Evolutionary conservation across 495 filamentous ascomycete species (phyloP).

Genomic region (Penicillium arizonense): DNA sequence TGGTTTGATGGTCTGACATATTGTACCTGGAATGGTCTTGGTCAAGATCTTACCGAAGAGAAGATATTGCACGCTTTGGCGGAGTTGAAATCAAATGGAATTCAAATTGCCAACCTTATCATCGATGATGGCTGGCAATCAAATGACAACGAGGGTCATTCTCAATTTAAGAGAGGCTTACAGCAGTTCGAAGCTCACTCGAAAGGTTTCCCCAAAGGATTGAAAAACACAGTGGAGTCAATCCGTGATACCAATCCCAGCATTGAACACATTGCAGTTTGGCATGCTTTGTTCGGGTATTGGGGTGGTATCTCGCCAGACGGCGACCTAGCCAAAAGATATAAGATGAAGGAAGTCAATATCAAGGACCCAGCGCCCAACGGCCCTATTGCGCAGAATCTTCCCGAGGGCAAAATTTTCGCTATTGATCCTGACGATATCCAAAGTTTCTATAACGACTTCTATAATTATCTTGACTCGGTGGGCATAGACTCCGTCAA

Average conservation of each 20-base stretch:
- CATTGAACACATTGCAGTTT: slow-evolving; percentile 85
- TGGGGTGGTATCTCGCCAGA: slow-evolving; percentile 83
- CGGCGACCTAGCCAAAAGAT: slow-evolving; percentile 69
- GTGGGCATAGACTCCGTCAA: slow-evolving; percentile 81
- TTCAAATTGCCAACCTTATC: slow-evolving; percentile 78
- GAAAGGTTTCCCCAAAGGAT: slow-evolving; percentile 73
- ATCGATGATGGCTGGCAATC: slow-evolving; percentile 98
- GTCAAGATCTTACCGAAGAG: slow-evolving; percentile 75
- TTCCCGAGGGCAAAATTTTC: slow-evolving; percentile 35
- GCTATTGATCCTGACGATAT: slow-evolving; percentile 75
- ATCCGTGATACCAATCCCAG: slow-evolving; percentile 70
- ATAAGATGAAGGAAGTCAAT: slow-evolving; percentile 71
- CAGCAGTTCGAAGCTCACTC: slow-evolving; percentile 80
- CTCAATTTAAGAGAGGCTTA: slow-evolving; percentile 56
- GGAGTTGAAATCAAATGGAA: slow-evolving; percentile 63
- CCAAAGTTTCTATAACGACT: slow-evolving; percentile 79
- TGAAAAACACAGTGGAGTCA: slow-evolving; percentile 62
- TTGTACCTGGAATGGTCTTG: slow-evolving; percentile 93
- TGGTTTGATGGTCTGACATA: slow-evolving; percentile 86
- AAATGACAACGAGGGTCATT: slow-evolving; percentile 56
- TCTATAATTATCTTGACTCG: slow-evolving; percentile 74
- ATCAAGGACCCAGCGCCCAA: slow-evolving; percentile 52
- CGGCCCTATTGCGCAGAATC: slow-evolving; percentile 50
- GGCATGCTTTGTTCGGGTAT: slow-evolving; percentile 95
- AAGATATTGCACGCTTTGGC: slow-evolving; percentile 76